A percentile compares a stretch with the other conserved stretches of the same genome.
Conservation (phyloP, 257 asterid species). For the Scutellaria galericulata region DNA sequence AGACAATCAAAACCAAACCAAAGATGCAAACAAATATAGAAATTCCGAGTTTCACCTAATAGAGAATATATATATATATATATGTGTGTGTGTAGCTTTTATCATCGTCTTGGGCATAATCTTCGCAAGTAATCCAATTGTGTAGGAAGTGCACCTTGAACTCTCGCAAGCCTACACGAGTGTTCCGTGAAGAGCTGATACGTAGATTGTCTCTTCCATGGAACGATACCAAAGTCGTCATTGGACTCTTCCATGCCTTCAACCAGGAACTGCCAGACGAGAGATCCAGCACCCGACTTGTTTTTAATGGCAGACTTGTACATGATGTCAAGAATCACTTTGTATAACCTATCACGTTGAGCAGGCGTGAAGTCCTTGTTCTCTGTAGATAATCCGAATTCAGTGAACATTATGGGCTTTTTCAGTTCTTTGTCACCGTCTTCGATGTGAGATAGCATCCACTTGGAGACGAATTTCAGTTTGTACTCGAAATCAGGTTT, state of each 20-base stretch:
- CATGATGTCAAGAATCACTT: slow-evolving; percentile 71
- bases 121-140: slow-evolving; percentile 66
- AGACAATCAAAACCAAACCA: slow-evolving; percentile 28
- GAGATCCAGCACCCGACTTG: slow-evolving; percentile 81
- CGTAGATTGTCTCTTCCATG: slow-evolving; percentile 74
- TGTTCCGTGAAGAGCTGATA: slow-evolving; percentile 76
- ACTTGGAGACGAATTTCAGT: slow-evolving; percentile 69
- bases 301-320: slow-evolving; percentile 73
- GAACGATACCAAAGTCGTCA: slow-evolving; percentile 91
- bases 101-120: slow-evolving; percentile 54
- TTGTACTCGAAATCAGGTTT: slow-evolving; percentile 72
- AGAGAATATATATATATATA: neutral
- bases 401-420: slow-evolving; percentile 86
- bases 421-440: slow-evolving; percentile 93
- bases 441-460: slow-evolving; percentile 98
- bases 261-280: slow-evolving; percentile 91
- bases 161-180: slow-evolving; percentile 79
- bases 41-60: slow-evolving; percentile 19
- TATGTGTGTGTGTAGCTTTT: neutral
- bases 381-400: slow-evolving; percentile 81
- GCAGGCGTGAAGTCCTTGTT: slow-evolving; percentile 70
- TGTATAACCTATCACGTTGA: slow-evolving; percentile 68
- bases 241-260: slow-evolving; percentile 89
- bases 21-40: slow-evolving; percentile 27
- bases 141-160: slow-evolving; percentile 88